Evolutionary conservation across 768 basidiomycete species (phyloP), one percentile per base, ranked within the genome.

Genomic region (Trametes elegans): DNA sequence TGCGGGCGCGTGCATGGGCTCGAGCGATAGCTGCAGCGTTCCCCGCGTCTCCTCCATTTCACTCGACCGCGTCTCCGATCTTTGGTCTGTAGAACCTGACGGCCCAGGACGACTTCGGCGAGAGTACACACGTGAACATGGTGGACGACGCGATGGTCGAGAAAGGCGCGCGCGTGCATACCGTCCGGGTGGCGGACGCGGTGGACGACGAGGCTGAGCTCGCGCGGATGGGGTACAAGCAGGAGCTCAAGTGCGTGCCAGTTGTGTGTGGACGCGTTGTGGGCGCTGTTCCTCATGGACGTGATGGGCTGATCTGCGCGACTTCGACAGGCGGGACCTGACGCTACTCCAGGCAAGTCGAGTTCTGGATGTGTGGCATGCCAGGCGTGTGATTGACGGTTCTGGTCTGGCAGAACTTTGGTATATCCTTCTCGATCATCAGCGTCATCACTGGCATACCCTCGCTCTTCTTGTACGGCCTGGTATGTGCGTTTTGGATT

Each of bases 371-470:
- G 49, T 60, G 16, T n/a, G 35, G 35, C 19, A 31, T 34, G 6
- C 29, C 27, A 39, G 16, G 41, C 18, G 13, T 38, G 9, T 32
- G 13, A 26, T 31, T 64, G 44, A 52, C 43, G 18, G n/a, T 18
- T 5, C 1, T 26, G 14, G 3, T 3, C 26, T 19, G 14, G 14
- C 58, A 86, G 84, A 88, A 87, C 66, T 88, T 88, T 61, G 85
- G 85, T 19, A 79, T 84, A 60, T 86, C 84, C 0, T 90, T 90
- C 70, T 85, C 83, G 8, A 85, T 91, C 67, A 89, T 91, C 51
- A 84, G 83, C 23, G 79, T 87, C 29, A 84, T 88, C 50, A 88
- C 87, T 11, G 87, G 87, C 0, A 77, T 87, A 24, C 80, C 86
- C 0, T 86, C 87, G 0, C 72, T 87, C 24, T 89, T 89, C 61